These are phyloP conservation scores for Amylocarpus encephaloides DNA, from an alignment of 2,329 filamentous ascomycete species.

Conservation along the genomic window DNA sequence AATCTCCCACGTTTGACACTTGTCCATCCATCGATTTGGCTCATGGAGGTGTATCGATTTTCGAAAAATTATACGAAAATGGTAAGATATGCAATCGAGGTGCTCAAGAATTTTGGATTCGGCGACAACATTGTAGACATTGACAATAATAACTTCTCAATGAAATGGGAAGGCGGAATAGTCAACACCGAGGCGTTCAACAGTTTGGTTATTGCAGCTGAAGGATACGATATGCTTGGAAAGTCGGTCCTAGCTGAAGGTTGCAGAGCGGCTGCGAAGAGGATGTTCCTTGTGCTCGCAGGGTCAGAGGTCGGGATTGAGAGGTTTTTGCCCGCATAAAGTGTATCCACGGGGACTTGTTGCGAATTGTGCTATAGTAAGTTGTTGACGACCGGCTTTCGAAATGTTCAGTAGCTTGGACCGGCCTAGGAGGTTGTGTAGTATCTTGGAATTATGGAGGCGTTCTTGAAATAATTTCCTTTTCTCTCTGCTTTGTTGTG, in stretches of 20 bases:
- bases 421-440: too few relatives aligned
- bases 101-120: conserved; percentile 17
- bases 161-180: conserved; percentile 10
- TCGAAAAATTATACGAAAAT: conserved; percentile 7
- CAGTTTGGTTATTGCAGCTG: conserved; percentile 7
- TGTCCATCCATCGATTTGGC: conserved; percentile 14
- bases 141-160: background rate
- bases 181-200: conserved; percentile 14
- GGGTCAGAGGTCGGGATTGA: conserved; percentile 13
- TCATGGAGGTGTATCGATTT: conserved; percentile 10
- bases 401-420: too few relatives aligned
- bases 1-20: conserved; percentile 10
- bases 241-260: background rate
- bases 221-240: conserved; percentile 8
- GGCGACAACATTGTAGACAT: conserved; percentile 1
- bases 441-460: too few relatives aligned
- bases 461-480: too few relatives aligned
- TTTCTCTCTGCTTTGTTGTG: too few relatives aligned
- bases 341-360: too few relatives aligned
- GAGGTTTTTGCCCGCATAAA: background rate
- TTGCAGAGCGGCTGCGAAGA: conserved; percentile 9
- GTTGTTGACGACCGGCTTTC: too few relatives aligned
- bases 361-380: too few relatives aligned
- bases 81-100: conserved; percentile 9
- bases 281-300: conserved; percentile 11